Percentiles rank a stretch among this genome's conserved stretches.
These are phyloP conservation scores for Trametes hirsuta DNA, from an alignment of 1,284 basidiomycete genomes.

Conservation along the genomic window DNA sequence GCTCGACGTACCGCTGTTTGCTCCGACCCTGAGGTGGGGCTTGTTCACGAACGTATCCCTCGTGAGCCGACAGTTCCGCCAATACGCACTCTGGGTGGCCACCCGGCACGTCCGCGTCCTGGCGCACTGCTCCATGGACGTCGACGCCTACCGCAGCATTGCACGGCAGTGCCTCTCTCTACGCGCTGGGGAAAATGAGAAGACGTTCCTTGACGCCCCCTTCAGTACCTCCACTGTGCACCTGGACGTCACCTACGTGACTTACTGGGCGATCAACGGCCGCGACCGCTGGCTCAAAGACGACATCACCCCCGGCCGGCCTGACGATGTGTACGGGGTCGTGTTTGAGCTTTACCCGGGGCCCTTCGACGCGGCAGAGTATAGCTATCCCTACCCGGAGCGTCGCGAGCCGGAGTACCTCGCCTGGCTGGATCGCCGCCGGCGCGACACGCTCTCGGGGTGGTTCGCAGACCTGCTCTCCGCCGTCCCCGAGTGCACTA, in stretches of 20 bases:
- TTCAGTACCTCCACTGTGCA: conserved; percentile 1
- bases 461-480: conserved; percentile 15
- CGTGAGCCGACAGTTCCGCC: conserved; percentile 1
- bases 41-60: conserved; percentile 2
- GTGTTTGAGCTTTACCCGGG: neutral
- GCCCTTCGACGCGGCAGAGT: neutral
- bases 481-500: conserved; percentile 8
- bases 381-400: conserved; percentile 1
- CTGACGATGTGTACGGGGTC: conserved; percentile 2
- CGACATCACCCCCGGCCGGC: neutral
- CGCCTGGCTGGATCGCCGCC: neutral
- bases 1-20: conserved; percentile 3
- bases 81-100: neutral
- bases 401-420: neutral
- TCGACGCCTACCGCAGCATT: conserved; percentile 8
- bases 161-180: conserved; percentile 2
- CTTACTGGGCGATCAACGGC: neutral
- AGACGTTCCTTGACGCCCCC: neutral
- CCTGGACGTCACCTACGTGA: conserved; percentile 10
- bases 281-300: conserved; percentile 11
- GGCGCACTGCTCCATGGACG: conserved; percentile 8
- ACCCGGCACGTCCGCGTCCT: conserved; percentile 12
- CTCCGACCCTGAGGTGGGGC: conserved; percentile 1
- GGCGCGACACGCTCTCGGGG: conserved; percentile 7
- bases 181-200: neutral